phyloP scores from a whole-genome alignment of 306 rosid species.

The Pachyrhizus erosus region DNA sequence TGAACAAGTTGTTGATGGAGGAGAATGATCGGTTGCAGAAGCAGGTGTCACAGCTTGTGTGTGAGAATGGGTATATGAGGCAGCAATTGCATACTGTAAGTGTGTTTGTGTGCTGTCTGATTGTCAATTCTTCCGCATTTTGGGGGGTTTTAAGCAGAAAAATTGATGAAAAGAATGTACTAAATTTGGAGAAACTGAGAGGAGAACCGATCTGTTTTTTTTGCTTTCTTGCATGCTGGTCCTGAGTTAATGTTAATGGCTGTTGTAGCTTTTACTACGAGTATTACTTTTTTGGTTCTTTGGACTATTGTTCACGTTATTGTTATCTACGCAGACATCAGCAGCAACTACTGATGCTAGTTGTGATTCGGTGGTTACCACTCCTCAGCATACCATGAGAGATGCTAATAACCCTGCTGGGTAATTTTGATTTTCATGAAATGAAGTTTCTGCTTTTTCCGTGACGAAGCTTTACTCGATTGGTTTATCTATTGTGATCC shows the following conservation, averaged over 20 bases:
- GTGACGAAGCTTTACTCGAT: constrained; percentile 15
- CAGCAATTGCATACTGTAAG: constrained; percentile 94
- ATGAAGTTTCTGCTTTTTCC: constrained; percentile 27
- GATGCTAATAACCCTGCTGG: constrained; percentile 99
- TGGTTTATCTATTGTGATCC: not conserved
- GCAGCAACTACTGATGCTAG: constrained; percentile 92
- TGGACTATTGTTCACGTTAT: constrained; percentile 25
- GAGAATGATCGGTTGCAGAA: constrained; percentile 98
- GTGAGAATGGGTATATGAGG: constrained; percentile 93
- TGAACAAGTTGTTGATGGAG: constrained; percentile 98
- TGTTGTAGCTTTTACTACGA: not conserved
- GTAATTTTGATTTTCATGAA: constrained; percentile 52
- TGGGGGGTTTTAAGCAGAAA: not conserved
- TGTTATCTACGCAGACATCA: constrained; percentile 57
- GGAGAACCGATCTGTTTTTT: constrained; percentile 19
- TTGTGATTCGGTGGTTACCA: constrained; percentile 87
- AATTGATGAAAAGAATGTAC: not conserved
- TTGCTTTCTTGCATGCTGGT: not conserved
- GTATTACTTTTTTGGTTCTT: constrained; percentile 21
- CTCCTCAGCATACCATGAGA: constrained; percentile 80
- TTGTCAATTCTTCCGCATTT: constrained; percentile 6
- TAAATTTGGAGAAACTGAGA: not conserved
- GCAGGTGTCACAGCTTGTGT: constrained; percentile 94
- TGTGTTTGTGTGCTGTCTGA: not conserved
- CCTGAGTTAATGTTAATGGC: constrained; percentile 4